These are phyloP conservation scores for Arthrocladium fulminans DNA, from an alignment of 2,329 filamentous ascomycete genomes.

Conservation along the genomic window DNA sequence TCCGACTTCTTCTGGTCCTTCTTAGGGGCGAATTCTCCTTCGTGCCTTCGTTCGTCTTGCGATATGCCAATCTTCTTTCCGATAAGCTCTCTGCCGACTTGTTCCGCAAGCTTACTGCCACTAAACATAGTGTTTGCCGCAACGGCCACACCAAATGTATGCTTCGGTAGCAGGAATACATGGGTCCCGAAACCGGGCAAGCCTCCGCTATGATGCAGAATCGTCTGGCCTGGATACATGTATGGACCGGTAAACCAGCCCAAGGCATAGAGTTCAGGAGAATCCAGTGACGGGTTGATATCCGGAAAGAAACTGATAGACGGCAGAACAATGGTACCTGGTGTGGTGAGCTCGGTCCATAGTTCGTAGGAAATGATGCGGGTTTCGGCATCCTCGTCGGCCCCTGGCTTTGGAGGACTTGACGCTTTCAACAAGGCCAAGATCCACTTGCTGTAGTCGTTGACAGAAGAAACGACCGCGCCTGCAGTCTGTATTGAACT, in stretches of 20 bases:
- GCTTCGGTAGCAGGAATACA: conserved; percentile 8
- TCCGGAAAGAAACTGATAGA: background rate
- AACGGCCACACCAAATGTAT: conserved; percentile 8
- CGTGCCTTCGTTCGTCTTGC: background rate
- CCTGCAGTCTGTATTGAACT: conserved; percentile 7
- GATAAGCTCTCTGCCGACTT: conserved; percentile 5
- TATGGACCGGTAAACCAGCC: background rate
- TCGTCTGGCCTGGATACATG: background rate
- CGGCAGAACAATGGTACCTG: conserved; percentile 20
- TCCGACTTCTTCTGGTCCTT: background rate
- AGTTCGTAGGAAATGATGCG: conserved; percentile 28
- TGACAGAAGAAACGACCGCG: conserved; percentile 23
- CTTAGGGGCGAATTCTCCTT: background rate
- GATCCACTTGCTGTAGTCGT: conserved; percentile 20
- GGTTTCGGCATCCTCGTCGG: background rate
- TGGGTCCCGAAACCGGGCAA: conserved; percentile 9
- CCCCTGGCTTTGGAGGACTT: background rate
- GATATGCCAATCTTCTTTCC: conserved; percentile 5
- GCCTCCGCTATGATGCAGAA: conserved; percentile 7
- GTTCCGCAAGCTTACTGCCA: conserved; percentile 4
- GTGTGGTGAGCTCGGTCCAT: conserved; percentile 26
- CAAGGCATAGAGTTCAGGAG: background rate
- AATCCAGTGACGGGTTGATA: conserved; percentile 2
- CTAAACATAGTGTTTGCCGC: conserved; percentile 4
- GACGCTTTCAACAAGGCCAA: conserved; percentile 19